phyloP scores from a whole-genome alignment of 2,329 filamentous ascomycete genomes.

The Botrytis sinoallii region DNA sequence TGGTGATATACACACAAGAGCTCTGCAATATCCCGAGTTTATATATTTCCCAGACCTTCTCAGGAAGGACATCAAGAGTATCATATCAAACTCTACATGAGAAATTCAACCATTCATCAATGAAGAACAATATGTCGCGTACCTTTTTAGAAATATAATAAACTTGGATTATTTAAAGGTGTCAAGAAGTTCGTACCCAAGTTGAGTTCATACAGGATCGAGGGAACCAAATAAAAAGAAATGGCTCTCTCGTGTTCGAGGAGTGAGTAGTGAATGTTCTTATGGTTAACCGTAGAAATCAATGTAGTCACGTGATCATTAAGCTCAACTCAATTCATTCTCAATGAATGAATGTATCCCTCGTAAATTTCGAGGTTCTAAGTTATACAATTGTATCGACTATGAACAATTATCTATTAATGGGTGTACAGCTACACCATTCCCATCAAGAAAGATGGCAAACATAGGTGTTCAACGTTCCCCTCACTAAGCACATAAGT shows the following conservation, averaged over 20 bases:
- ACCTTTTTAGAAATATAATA: background rate
- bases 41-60: background rate
- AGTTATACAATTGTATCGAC: background rate
- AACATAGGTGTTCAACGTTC: background rate
- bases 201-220: background rate
- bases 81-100: background rate
- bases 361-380: background rate
- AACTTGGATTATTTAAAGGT: background rate
- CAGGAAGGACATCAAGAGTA: background rate
- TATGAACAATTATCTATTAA: background rate
- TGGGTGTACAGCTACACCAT: background rate
- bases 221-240: background rate
- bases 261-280: background rate
- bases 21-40: background rate
- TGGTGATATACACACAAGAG: background rate
- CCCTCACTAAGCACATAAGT: background rate
- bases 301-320: background rate
- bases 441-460: background rate
- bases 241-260: background rate
- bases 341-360: background rate
- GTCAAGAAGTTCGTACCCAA: background rate
- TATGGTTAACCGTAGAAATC: background rate
- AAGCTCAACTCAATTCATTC: accelerated
- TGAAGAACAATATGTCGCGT: background rate
- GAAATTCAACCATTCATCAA: background rate